Percentiles rank a stretch among this genome's conserved stretches.
phyloP scores from a whole-genome alignment of 225 moss, liverwort and hornwort genomes.

The Asterella californica region DNA sequence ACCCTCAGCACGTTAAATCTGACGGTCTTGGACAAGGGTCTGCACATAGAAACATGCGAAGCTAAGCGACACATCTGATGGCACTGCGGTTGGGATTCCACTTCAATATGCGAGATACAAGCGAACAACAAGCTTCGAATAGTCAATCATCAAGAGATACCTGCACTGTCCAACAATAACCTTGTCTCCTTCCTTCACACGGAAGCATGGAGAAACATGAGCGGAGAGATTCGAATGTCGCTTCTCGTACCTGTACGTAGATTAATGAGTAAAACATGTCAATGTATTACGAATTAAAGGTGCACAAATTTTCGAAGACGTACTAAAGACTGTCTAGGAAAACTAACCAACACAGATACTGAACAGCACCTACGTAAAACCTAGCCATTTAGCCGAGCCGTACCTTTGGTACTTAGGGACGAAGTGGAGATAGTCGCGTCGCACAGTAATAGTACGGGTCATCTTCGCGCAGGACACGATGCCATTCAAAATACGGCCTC shows the following conservation, averaged over 20 bases:
- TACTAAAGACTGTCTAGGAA: too few relatives aligned
- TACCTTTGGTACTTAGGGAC: conserved; percentile 50
- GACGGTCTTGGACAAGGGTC: conserved; percentile 49
- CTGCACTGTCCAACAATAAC: conserved; percentile 54
- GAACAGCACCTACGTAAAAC: background rate
- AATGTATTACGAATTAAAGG: too few relatives aligned
- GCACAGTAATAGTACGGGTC: conserved; percentile 40
- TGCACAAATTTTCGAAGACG: too few relatives aligned
- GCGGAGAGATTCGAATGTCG: conserved; percentile 49
- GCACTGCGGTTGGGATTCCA: background rate
- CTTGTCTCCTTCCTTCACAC: conserved; percentile 49
- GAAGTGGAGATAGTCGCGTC: conserved; percentile 47
- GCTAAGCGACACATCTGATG: background rate
- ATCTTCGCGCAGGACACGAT: conserved; percentile 48
- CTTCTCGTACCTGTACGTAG: conserved; percentile 39
- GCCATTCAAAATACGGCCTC: conserved; percentile 49
- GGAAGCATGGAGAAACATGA: conserved; percentile 43
- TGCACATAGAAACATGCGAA: conserved; percentile 4
- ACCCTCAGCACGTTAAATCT: conserved; percentile 50
- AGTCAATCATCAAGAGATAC: conserved; percentile 23
- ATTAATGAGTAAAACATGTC: background rate
- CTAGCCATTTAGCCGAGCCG: background rate
- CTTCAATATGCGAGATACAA: background rate
- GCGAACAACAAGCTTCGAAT: too few relatives aligned
- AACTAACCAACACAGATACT: too few relatives aligned